A percentile compares a stretch with the other conserved stretches of the same genome.
Conservation (phyloP, 2,329 filamentous ascomycete species). For the Hawksworthiomyces lignivorus region DNA sequence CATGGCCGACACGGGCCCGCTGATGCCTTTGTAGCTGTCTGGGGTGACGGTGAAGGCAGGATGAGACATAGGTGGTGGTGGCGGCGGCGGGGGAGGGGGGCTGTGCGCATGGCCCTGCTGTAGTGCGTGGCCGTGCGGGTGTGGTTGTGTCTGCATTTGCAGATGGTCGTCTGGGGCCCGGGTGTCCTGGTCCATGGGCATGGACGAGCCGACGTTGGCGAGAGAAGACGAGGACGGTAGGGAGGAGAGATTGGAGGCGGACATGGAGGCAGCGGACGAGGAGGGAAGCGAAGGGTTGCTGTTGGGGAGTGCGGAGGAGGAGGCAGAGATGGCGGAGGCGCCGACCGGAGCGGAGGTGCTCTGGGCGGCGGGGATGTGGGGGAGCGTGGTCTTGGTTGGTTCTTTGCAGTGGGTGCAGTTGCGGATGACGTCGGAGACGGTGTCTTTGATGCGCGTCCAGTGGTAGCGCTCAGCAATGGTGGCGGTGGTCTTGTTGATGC, state of each 20-base stretch:
- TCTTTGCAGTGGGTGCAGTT: slow-evolving; percentile 90
- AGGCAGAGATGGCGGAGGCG: neutral
- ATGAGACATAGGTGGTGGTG: slow-evolving; percentile 16
- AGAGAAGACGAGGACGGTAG: slow-evolving; percentile 4
- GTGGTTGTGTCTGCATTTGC: neutral
- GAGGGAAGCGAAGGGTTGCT: neutral
- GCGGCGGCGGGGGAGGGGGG: slow-evolving; percentile 32
- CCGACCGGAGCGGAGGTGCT: neutral
- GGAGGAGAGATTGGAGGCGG: slow-evolving; percentile 3
- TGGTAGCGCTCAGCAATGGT: slow-evolving; percentile 90
- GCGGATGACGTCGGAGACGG: slow-evolving; percentile 86
- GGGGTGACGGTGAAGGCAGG: slow-evolving; percentile 22
- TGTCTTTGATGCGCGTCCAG: slow-evolving; percentile 98
- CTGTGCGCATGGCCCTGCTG: slow-evolving; percentile 13
- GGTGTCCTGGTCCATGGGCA: slow-evolving; percentile 13
- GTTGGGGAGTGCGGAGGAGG: slow-evolving; percentile 4
- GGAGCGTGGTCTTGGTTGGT: slow-evolving; percentile 44
- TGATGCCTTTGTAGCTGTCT: slow-evolving; percentile 35
- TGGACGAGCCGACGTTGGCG: neutral
- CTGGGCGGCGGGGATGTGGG: neutral
- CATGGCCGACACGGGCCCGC: slow-evolving; percentile 39
- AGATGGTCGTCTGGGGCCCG: slow-evolving; percentile 7
- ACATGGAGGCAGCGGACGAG: slow-evolving; percentile 4
- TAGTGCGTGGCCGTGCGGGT: neutral
- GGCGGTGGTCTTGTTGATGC: slow-evolving; percentile 97